A percentile compares a stretch with the other conserved stretches of the same genome.
Conservation (phyloP, 257 asterid species). For the Przewalskia tangutica region DNA sequence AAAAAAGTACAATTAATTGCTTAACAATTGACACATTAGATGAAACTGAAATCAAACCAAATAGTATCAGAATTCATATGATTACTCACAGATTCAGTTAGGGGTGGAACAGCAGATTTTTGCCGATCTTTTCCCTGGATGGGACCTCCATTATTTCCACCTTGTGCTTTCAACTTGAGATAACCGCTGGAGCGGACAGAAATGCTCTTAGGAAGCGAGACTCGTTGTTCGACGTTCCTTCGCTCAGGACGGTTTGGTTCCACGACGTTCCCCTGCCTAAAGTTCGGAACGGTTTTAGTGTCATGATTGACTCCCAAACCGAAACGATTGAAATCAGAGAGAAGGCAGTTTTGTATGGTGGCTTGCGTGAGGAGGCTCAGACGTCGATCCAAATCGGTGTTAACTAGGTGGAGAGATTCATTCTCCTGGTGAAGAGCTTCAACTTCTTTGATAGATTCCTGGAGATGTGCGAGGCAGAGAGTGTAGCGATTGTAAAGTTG, state of each 20-base stretch:
- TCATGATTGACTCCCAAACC: slow-evolving; percentile 20
- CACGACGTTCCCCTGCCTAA: slow-evolving; percentile 1
- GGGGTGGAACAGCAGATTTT: slow-evolving; percentile 14
- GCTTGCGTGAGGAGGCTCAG: slow-evolving; percentile 35
- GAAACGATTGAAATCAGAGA: slow-evolving; percentile 55
- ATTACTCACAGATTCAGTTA: slow-evolving; percentile 24
- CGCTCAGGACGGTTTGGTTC: slow-evolving; percentile 34
- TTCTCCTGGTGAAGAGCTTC: slow-evolving; percentile 54
- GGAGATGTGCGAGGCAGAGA: slow-evolving; percentile 46
- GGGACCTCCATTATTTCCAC: slow-evolving; percentile 12
- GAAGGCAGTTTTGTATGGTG: slow-evolving; percentile 50
- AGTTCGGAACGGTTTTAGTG: slow-evolving; percentile 1
- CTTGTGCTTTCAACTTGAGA: slow-evolving; percentile 26
- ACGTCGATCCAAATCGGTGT: slow-evolving; percentile 62
- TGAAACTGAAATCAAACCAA: not conserved
- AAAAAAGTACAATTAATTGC: not conserved
- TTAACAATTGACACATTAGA: not conserved
- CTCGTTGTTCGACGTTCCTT: slow-evolving; percentile 24
- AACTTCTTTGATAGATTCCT: slow-evolving; percentile 43
- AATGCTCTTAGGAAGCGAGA: slow-evolving; percentile 63
- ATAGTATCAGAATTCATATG: not conserved
- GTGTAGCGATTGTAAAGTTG: slow-evolving; percentile 68
- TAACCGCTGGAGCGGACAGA: slow-evolving; percentile 66
- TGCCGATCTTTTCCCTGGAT: slow-evolving; percentile 19
- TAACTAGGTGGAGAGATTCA: slow-evolving; percentile 45